Evolutionary conservation across 108 stramenopile genomes (phyloP).

Genomic region (Cyclotella baltica): DNA sequence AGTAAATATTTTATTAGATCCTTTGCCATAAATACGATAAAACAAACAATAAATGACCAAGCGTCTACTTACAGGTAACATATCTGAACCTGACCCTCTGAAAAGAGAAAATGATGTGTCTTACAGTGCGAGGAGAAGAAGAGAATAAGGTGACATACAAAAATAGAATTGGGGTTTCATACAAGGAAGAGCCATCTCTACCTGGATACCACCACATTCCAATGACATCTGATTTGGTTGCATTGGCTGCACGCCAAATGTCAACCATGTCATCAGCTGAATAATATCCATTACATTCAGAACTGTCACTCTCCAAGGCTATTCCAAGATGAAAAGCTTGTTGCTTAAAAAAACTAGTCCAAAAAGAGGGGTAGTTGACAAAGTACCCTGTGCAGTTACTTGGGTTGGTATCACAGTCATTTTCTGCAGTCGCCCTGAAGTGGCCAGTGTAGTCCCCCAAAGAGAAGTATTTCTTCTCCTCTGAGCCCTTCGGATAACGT

Average conservation of each 20-base stretch:
- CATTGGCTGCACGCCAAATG: constrained; percentile 55
- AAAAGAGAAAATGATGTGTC: too few relatives aligned
- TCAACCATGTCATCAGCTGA: constrained; percentile 39
- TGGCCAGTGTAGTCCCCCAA: constrained; percentile 5
- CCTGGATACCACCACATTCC: constrained; percentile 51
- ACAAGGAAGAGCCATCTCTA: too few relatives aligned
- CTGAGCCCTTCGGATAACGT: constrained; percentile 24
- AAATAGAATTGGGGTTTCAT: too few relatives aligned
- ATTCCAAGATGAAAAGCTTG: neutral
- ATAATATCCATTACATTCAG: constrained; percentile 43
- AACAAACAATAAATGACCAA: too few relatives aligned
- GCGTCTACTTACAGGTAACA: too few relatives aligned
- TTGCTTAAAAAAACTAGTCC: neutral
- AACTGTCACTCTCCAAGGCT: neutral
- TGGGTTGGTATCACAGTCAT: constrained; percentile 9
- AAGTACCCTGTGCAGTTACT: constrained; percentile 29
- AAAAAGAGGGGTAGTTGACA: constrained; percentile 9
- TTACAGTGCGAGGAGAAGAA: too few relatives aligned
- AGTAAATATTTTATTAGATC: constrained; percentile 20
- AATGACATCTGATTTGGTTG: constrained; percentile 46
- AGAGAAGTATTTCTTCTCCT: constrained; percentile 33
- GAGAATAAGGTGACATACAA: too few relatives aligned
- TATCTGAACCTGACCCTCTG: too few relatives aligned
- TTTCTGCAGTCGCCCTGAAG: constrained; percentile 14
- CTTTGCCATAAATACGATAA: too few relatives aligned